Evolutionary conservation across 1,284 basidiomycete genomes (phyloP).

Genomic region (Erythrobasidium hasegawianum): DNA sequence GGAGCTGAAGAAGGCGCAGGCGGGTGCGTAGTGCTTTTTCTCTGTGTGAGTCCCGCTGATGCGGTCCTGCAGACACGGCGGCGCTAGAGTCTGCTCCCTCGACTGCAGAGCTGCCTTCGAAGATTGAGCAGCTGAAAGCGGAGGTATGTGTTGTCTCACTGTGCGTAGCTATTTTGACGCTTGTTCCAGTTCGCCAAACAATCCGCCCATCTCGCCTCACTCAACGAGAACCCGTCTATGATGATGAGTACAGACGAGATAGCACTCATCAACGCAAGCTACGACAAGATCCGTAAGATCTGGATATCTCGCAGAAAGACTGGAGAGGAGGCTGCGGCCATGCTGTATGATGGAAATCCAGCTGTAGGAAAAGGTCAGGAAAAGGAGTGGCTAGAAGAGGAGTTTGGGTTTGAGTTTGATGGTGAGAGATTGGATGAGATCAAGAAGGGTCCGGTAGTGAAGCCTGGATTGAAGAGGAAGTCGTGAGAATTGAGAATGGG

Average conservation of each 20-base stretch:
- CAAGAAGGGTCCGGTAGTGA: not conserved
- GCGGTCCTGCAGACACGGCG: constrained; percentile 14
- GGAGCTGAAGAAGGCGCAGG: constrained; percentile 13
- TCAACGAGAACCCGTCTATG: constrained; percentile 29
- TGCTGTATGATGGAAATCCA: constrained; percentile 2
- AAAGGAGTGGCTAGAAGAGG: constrained; percentile 30
- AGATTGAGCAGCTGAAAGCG: constrained; percentile 10
- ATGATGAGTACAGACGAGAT: constrained; percentile 20
- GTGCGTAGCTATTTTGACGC: not conserved
- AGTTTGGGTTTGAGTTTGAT: constrained; percentile 27
- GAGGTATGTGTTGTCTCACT: constrained; percentile 9
- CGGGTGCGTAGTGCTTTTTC: not conserved
- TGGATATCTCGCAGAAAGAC: constrained; percentile 28
- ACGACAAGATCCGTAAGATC: constrained; percentile 16
- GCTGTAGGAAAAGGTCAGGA: constrained; percentile 5
- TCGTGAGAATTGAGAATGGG: too few relatives aligned
- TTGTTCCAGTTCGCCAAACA: constrained; percentile 7
- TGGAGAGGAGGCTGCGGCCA: constrained; percentile 1
- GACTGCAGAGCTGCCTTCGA: constrained; percentile 15
- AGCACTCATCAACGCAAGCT: constrained; percentile 12
- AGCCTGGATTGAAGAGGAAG: not conserved
- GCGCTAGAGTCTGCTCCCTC: constrained; percentile 22
- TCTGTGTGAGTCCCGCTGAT: not conserved
- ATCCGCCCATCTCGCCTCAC: constrained; percentile 17
- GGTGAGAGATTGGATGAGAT: constrained; percentile 15